Conservation (phyloP, 2,329 filamentous ascomycete species). For the Trichoderma cornu-damae region DNA sequence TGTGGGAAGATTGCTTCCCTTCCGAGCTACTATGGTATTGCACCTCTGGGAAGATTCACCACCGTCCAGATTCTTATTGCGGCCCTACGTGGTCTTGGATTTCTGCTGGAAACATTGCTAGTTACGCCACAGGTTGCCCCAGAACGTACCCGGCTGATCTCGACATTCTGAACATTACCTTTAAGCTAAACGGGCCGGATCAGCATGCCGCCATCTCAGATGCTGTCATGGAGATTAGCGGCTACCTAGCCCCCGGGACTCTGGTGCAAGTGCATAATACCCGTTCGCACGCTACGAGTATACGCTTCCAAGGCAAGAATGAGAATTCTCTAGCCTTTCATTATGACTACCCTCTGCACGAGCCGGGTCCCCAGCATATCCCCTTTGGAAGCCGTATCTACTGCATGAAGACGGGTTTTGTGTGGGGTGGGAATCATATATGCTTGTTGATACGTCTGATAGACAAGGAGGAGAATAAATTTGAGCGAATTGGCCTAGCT, state of each 20-base stretch:
- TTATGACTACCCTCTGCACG: constrained; percentile 1
- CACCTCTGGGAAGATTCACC: not conserved
- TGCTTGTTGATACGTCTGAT: constrained; percentile 3
- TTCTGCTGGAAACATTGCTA: not conserved
- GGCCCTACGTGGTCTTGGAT: constrained; percentile 18
- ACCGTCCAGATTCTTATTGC: constrained; percentile 1
- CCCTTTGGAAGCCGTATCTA: not conserved
- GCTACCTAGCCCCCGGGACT: not conserved
- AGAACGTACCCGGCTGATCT: constrained; percentile 11
- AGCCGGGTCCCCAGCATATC: constrained; percentile 4
- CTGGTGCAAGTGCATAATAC: not conserved
- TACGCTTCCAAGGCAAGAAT: not conserved
- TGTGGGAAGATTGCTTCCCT: constrained; percentile 10
- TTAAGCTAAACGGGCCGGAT: constrained; percentile 13
- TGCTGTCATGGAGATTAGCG: constrained; percentile 2
- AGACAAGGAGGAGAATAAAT: not conserved
- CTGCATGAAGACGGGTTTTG: constrained; percentile 17
- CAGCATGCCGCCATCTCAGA: constrained; percentile 1
- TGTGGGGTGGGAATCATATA: constrained; percentile 16
- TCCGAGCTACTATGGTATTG: constrained; percentile 16
- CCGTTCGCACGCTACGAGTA: not conserved
- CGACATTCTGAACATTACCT: not conserved
- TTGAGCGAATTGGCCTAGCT: constrained; percentile 10
- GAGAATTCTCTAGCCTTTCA: not conserved
- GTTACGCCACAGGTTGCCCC: not conserved